Conservation (phyloP, 257 asterid species). For the Solanum pennellii region DNA sequence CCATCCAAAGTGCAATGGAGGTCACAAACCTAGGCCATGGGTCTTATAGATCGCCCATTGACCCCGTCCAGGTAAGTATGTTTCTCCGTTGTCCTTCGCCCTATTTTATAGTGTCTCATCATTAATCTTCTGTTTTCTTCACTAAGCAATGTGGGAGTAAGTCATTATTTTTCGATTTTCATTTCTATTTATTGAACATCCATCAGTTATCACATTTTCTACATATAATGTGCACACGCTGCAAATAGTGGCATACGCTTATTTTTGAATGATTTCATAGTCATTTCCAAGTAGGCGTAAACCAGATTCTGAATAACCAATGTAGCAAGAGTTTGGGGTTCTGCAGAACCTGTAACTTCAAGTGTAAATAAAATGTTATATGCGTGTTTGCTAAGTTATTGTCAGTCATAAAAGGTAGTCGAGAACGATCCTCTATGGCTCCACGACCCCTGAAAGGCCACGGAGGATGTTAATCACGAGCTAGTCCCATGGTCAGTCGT, state of each 20-base stretch:
- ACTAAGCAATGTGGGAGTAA: not conserved
- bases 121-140: not conserved
- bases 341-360: too few relatives aligned
- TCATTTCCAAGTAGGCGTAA: not conserved
- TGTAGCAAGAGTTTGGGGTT: not conserved
- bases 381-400: too few relatives aligned
- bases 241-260: too few relatives aligned
- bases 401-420: too few relatives aligned
- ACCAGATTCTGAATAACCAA: not conserved
- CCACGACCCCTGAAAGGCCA: not conserved
- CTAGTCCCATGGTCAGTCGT: too few relatives aligned
- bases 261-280: not conserved
- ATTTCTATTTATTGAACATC: too few relatives aligned
- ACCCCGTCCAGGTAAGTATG: slow-evolving; percentile 24
- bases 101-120: not conserved
- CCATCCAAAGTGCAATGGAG: slow-evolving; percentile 25
- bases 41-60: slow-evolving; percentile 6
- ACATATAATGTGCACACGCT: too few relatives aligned
- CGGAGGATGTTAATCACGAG: not conserved
- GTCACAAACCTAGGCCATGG: slow-evolving; percentile 8
- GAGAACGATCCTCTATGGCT: not conserved
- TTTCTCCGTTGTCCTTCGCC: accelerated
- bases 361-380: too few relatives aligned
- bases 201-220: not conserved
- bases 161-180: not conserved